phyloP scores from a whole-genome alignment of 345 rosid genomes.

The Hibiscus syriacus region DNA sequence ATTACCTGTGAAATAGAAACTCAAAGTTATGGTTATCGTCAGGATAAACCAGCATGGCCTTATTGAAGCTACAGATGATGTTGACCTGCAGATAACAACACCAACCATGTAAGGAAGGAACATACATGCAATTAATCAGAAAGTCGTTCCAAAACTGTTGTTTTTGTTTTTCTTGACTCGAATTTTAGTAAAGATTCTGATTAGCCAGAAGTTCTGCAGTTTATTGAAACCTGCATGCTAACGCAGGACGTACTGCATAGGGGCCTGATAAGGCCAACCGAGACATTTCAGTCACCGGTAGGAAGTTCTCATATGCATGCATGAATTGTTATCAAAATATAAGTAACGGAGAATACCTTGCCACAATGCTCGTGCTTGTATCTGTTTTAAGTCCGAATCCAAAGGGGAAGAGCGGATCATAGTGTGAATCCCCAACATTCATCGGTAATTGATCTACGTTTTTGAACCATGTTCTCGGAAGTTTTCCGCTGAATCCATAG shows the following conservation, averaged over 20 bases:
- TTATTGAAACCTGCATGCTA: background rate
- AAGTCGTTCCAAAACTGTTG: constrained; percentile 18
- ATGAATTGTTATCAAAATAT: background rate
- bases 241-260: background rate
- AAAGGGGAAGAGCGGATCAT: constrained; percentile 78
- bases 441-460: constrained; percentile 85
- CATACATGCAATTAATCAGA: background rate
- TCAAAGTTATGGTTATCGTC: background rate
- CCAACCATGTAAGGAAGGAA: background rate
- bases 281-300: background rate
- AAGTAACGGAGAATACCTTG: constrained; percentile 32
- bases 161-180: constrained; percentile 33
- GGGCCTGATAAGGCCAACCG: background rate
- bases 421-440: constrained; percentile 68
- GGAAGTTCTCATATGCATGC: background rate
- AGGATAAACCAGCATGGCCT: background rate
- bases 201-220: background rate
- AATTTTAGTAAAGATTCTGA: constrained; percentile 37
- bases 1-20: background rate
- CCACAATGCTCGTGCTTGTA: constrained; percentile 43
- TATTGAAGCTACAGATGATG: background rate
- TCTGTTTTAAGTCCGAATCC: constrained; percentile 77
- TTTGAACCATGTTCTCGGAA: constrained; percentile 84
- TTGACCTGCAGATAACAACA: background rate
- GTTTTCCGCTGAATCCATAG: constrained; percentile 73